Conservation (phyloP, 1,284 basidiomycete genomes). For the Trichosporon sp. region DNA sequence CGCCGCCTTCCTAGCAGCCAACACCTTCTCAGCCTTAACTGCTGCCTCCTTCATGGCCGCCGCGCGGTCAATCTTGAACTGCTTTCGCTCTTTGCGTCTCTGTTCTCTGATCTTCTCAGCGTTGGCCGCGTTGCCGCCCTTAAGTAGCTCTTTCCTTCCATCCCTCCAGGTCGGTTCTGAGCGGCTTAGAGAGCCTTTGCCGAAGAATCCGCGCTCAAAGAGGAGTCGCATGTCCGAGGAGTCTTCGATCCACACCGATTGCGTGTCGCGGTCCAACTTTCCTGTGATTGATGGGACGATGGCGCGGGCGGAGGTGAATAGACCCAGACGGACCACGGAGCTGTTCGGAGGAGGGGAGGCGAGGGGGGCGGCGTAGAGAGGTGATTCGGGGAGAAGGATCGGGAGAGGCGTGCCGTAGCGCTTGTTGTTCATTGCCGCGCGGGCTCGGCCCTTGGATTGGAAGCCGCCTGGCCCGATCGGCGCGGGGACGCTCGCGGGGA, state of each 20-base stretch:
- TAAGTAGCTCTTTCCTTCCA: conserved; percentile 63
- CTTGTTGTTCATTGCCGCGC: conserved; percentile 22
- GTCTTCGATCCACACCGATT: conserved; percentile 72
- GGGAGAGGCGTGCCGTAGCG: conserved; percentile 45
- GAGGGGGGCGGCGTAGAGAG: conserved; percentile 21
- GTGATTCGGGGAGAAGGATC: conserved; percentile 36
- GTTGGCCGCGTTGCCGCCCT: conserved; percentile 29
- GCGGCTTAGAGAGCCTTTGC: conserved; percentile 86
- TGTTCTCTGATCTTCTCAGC: conserved; percentile 77
- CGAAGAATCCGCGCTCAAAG: conserved; percentile 92
- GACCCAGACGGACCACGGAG: conserved; percentile 4
- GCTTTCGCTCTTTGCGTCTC: conserved; percentile 73
- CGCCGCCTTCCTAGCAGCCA: conserved; percentile 26
- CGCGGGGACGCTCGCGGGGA: conserved; percentile 8
- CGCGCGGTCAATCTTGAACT: conserved; percentile 80
- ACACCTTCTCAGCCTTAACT: conserved; percentile 45
- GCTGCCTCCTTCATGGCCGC: conserved; percentile 46
- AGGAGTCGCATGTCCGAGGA: conserved; percentile 60
- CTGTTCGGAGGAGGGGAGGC: neutral
- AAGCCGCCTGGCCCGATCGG: conserved; percentile 6
- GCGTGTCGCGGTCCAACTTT: conserved; percentile 63
- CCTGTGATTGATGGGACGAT: conserved; percentile 47
- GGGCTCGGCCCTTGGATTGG: conserved; percentile 14
- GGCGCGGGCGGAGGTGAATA: neutral
- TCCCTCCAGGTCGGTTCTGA: conserved; percentile 92